These are phyloP conservation scores for Fistulinella cinereoalba DNA, from an alignment of 1,284 basidiomycete genomes.

Conservation along the genomic window DNA sequence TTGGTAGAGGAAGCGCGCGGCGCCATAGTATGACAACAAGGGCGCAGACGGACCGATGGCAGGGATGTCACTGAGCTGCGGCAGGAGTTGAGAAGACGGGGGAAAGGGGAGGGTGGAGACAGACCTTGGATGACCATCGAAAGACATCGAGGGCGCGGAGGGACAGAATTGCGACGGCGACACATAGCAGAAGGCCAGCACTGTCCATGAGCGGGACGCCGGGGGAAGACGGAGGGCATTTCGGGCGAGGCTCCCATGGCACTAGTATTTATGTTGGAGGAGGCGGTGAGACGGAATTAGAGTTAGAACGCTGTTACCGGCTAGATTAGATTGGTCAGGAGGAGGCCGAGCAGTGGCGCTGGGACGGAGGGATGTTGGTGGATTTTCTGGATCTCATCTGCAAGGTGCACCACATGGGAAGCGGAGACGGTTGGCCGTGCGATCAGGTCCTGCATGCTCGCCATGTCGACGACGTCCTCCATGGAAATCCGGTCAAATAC, in stretches of 20 bases:
- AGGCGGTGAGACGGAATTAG: constrained; percentile 28
- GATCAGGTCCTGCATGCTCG: constrained; percentile 7
- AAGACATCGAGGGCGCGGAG: constrained; percentile 18
- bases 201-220: constrained; percentile 27
- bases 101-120: constrained; percentile 6
- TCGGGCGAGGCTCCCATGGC: constrained; percentile 19
- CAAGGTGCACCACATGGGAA: not conserved
- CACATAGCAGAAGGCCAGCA: constrained; percentile 21
- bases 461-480: constrained; percentile 21
- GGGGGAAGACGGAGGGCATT: constrained; percentile 29
- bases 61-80: constrained; percentile 35
- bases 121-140: constrained; percentile 26
- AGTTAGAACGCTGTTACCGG: constrained; percentile 27
- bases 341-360: constrained; percentile 19
- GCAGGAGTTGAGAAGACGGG: not conserved
- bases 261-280: constrained; percentile 32
- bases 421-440: not conserved
- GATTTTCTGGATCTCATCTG: constrained; percentile 8
- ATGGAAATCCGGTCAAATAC: constrained; percentile 17
- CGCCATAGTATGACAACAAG: constrained; percentile 37
- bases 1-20: constrained; percentile 29
- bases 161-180: constrained; percentile 15
- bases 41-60: constrained; percentile 36
- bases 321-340: constrained; percentile 30
- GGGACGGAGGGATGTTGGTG: constrained; percentile 2